These are phyloP conservation scores for Catunica adiposa DNA, from an alignment of 2,329 filamentous ascomycete genomes.

Conservation along the genomic window DNA sequence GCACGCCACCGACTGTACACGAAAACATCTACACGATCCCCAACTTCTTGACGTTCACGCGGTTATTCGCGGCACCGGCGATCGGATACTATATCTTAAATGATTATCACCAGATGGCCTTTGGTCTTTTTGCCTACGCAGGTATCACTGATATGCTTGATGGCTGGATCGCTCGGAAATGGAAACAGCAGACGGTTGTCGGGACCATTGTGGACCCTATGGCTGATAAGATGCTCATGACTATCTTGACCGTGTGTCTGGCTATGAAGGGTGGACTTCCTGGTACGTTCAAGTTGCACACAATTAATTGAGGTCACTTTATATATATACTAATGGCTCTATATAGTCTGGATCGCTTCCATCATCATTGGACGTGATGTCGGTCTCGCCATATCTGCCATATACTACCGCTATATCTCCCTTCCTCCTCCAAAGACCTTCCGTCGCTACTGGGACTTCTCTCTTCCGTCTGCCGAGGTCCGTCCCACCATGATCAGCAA, in stretches of 20 bases:
- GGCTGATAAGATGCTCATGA: slow-evolving; percentile 96
- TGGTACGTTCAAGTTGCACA: slow-evolving; percentile 31
- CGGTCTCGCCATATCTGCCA: slow-evolving; percentile 64
- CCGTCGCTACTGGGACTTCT: slow-evolving; percentile 91
- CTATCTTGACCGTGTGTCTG: slow-evolving; percentile 69
- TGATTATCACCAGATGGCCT: slow-evolving; percentile 60
- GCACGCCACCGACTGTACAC: slow-evolving; percentile 24
- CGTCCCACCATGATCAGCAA: slow-evolving; percentile 72
- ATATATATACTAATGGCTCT: neutral
- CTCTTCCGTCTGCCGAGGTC: slow-evolving; percentile 71
- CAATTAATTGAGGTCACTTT: neutral
- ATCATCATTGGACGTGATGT: slow-evolving; percentile 83
- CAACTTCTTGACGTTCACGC: slow-evolving; percentile 78
- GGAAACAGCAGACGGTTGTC: slow-evolving; percentile 81
- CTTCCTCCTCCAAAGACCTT: slow-evolving; percentile 89
- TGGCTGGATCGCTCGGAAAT: slow-evolving; percentile 80
- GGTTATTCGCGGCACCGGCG: slow-evolving; percentile 64
- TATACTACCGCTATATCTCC: slow-evolving; percentile 93
- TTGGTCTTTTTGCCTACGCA: slow-evolving; percentile 81
- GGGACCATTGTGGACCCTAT: slow-evolving; percentile 91
- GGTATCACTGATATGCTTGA: slow-evolving; percentile 84
- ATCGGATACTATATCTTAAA: slow-evolving; percentile 81
- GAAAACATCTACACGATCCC: slow-evolving; percentile 98
- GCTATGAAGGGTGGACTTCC: slow-evolving; percentile 71
- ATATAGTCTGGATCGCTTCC: slow-evolving; percentile 63